phyloP scores from a whole-genome alignment of 2,329 filamentous ascomycete species.

The Cladophialophora exuberans region DNA sequence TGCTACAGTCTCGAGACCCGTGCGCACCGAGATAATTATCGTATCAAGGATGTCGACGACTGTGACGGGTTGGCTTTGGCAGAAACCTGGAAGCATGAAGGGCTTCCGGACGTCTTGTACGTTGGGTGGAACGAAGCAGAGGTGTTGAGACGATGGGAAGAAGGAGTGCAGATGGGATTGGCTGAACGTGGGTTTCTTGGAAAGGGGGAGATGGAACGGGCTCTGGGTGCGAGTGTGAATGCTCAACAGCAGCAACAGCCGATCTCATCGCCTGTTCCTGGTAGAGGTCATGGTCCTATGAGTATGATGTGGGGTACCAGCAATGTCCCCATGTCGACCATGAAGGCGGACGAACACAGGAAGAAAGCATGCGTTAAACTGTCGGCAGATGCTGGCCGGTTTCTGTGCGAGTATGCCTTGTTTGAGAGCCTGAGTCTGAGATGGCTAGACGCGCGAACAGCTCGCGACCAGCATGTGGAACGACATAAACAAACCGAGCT shows the following conservation, averaged over 20 bases:
- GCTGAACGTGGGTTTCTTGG: conserved; percentile 19
- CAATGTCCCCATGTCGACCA: conserved; percentile 6
- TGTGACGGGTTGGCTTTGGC: conserved; percentile 46
- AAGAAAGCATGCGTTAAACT: conserved; percentile 51
- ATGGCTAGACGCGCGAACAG: conserved; percentile 21
- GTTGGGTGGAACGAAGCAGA: conserved; percentile 62
- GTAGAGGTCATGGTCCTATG: not conserved
- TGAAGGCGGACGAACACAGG: conserved; percentile 16
- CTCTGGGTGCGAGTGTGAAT: no score
- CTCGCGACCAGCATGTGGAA: conserved; percentile 29
- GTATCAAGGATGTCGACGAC: conserved; percentile 70
- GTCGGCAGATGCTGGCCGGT: conserved; percentile 72
- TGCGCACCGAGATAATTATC: conserved; percentile 74
- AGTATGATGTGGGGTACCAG: conserved; percentile 18
- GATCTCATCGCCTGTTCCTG: not conserved
- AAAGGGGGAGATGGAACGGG: not conserved
- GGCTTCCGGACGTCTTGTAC: conserved; percentile 55
- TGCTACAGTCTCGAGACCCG: conserved; percentile 73
- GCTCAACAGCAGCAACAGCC: not conserved
- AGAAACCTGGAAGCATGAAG: conserved; percentile 57
- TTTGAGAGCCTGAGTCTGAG: conserved; percentile 50
- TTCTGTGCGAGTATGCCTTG: conserved; percentile 79
- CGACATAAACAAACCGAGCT: conserved; percentile 30
- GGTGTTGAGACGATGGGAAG: conserved; percentile 60
- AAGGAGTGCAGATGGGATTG: conserved; percentile 34